Evolutionary conservation across 805 yeast genomes (phyloP).

Genomic region (Pichia insulana): DNA sequence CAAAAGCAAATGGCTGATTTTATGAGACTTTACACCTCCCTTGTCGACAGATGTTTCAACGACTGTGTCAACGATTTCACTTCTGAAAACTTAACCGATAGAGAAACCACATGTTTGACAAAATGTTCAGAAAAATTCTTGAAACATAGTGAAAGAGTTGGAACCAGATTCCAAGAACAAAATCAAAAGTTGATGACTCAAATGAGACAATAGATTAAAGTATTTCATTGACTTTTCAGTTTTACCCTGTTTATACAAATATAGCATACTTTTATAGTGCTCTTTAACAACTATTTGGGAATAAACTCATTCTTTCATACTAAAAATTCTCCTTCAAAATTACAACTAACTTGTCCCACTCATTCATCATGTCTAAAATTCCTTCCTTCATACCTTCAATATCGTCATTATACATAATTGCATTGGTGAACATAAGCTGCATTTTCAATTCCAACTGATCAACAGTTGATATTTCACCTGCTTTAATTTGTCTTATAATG

Average conservation of each 20-base stretch:
- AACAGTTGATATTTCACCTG: conserved; percentile 41
- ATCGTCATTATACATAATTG: conserved; percentile 70
- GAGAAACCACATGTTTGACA: conserved; percentile 79
- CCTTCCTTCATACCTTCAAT: conserved; percentile 48
- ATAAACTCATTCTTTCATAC: background rate
- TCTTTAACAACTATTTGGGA: background rate
- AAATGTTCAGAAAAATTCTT: conserved; percentile 96
- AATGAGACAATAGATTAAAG: conserved; percentile 24
- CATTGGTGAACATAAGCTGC: conserved; percentile 73
- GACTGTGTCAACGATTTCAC: conserved; percentile 99
- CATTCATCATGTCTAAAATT: conserved; percentile 64
- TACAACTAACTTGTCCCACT: conserved; percentile 46
- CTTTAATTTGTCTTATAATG: conserved; percentile 48
- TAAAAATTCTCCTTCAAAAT: conserved; percentile 43
- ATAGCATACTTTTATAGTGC: background rate
- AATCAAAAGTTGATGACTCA: conserved; percentile 69
- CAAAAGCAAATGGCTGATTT: conserved; percentile 98
- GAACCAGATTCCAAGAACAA: conserved; percentile 98
- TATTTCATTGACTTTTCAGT: background rate
- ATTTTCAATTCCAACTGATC: conserved; percentile 58
- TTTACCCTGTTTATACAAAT: background rate
- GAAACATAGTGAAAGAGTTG: conserved; percentile 97
- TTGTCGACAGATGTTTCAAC: conserved; percentile 93
- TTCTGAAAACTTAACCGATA: conserved; percentile 72
- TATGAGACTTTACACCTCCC: conserved; percentile 91